Conservation (phyloP, 805 yeast genomes). For the Teunomyces barrocoloradensis region DNA sequence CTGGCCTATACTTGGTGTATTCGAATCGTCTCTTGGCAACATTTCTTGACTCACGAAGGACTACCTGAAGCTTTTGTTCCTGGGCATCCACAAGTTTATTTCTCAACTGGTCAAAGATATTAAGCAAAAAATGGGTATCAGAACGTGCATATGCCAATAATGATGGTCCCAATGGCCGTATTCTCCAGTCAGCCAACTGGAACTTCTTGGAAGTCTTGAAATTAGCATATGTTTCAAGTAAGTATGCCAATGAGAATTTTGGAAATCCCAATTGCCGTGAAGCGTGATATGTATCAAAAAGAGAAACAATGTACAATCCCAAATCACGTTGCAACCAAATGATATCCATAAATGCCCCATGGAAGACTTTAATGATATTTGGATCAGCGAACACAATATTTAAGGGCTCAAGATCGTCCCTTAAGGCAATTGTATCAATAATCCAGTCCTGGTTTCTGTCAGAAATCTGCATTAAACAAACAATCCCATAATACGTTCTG, state of each 20-base stretch:
- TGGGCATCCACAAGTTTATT: slow-evolving; percentile 48
- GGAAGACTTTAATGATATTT: slow-evolving; percentile 77
- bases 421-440: slow-evolving; percentile 75
- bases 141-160: slow-evolving; percentile 88
- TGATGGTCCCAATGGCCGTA: slow-evolving; percentile 73
- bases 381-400: slow-evolving; percentile 84
- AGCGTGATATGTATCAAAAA: slow-evolving; percentile 93
- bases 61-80: slow-evolving; percentile 54
- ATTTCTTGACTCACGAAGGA: slow-evolving; percentile 68
- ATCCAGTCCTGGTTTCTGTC: slow-evolving; percentile 80
- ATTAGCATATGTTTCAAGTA: slow-evolving; percentile 74
- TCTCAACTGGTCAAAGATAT: slow-evolving; percentile 73
- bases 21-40: slow-evolving; percentile 84
- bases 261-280: slow-evolving; percentile 77
- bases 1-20: slow-evolving; percentile 63
- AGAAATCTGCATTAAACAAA: slow-evolving; percentile 90
- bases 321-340: slow-evolving; percentile 95
- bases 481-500: slow-evolving; percentile 85
- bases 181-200: slow-evolving; percentile 96
- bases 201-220: slow-evolving; percentile 91
- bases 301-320: slow-evolving; percentile 83
- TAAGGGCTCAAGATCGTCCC: slow-evolving; percentile 65
- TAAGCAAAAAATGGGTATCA: slow-evolving; percentile 87
- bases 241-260: slow-evolving; percentile 77
- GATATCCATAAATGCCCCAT: slow-evolving; percentile 96